Percentiles rank a stretch among this genome's conserved stretches.
phyloP scores from a whole-genome alignment of 2,329 filamentous ascomycete species.

The Pleurostoma richardsiae region DNA sequence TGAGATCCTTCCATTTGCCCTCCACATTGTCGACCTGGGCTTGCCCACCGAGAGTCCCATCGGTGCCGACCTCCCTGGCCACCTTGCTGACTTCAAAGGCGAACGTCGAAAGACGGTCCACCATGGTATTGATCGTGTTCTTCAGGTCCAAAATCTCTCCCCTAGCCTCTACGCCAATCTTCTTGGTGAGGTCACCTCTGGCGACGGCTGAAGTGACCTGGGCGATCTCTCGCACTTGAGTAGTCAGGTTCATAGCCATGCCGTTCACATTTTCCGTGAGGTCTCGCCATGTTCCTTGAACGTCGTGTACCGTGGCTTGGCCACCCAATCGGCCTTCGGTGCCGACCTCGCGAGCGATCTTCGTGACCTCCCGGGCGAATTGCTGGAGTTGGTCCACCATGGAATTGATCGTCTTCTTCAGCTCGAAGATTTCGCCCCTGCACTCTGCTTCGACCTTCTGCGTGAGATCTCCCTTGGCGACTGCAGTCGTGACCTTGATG shows the following conservation, averaged over 20 bases:
- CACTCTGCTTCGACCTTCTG: slow-evolving; percentile 94
- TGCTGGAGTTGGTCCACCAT: slow-evolving; percentile 98
- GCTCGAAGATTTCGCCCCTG: slow-evolving; percentile 84
- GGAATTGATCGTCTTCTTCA: slow-evolving; percentile 98
- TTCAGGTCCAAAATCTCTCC: slow-evolving; percentile 95
- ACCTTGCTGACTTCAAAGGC: slow-evolving; percentile 95
- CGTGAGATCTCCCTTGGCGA: slow-evolving; percentile 82
- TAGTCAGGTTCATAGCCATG: slow-evolving; percentile 97
- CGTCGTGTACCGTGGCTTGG: slow-evolving; percentile 92
- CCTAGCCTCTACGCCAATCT: slow-evolving; percentile 89
- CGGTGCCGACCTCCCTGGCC: slow-evolving; percentile 91
- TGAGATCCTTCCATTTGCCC: slow-evolving; percentile 97
- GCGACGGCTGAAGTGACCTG: slow-evolving; percentile 95
- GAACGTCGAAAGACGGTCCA: slow-evolving; percentile 92
- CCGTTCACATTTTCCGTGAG: slow-evolving; percentile 94
- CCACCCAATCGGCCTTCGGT: slow-evolving; percentile 92
- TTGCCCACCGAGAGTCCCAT: slow-evolving; percentile 89
- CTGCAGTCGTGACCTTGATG: slow-evolving; percentile 71
- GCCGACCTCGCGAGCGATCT: slow-evolving; percentile 92
- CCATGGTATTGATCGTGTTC: slow-evolving; percentile 98
- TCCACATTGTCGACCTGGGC: slow-evolving; percentile 91
- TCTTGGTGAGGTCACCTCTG: slow-evolving; percentile 88
- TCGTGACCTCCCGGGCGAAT: slow-evolving; percentile 94
- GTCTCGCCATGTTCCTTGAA: slow-evolving; percentile 95
- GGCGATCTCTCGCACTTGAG: slow-evolving; percentile 95